These are phyloP conservation scores for Avicennia marina DNA, from an alignment of 257 asterid species.

Conservation along the genomic window DNA sequence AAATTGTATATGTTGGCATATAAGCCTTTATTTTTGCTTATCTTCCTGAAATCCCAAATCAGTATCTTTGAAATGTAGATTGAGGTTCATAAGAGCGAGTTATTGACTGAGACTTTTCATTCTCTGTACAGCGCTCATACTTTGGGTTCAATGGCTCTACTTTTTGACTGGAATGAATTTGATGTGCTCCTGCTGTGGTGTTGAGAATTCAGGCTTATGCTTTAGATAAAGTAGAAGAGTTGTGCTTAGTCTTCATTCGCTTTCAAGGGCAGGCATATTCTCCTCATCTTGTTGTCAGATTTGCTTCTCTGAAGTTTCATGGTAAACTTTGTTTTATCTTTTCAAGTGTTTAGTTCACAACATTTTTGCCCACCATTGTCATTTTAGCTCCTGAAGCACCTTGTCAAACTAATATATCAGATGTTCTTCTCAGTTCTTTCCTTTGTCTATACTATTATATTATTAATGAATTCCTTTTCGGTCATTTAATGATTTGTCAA, in stretches of 20 bases:
- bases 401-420: not conserved
- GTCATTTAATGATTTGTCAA: too few species aligned
- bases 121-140: constrained; percentile 51
- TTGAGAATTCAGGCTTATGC: constrained; percentile 10
- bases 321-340: not conserved
- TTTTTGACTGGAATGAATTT: constrained; percentile 32
- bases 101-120: constrained; percentile 5
- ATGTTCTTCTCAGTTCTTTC: not conserved
- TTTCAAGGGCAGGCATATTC: not conserved
- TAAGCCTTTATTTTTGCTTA: too few species aligned
- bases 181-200: not conserved
- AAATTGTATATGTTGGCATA: too few species aligned
- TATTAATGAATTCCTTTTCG: too few species aligned
- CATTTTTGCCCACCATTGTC: not conserved
- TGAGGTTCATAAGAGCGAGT: not conserved
- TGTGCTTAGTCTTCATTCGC: not conserved
- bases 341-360: not conserved
- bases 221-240: not conserved
- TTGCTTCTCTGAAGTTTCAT: not conserved
- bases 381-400: not conserved
- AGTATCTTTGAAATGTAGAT: not conserved
- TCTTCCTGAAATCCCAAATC: not conserved
- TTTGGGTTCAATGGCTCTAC: constrained; percentile 91
- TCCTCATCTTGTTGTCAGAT: not conserved
- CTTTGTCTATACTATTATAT: too few species aligned